Conservation (phyloP, 2,329 filamentous ascomycete species). For the Arthrobotrys conoides region DNA sequence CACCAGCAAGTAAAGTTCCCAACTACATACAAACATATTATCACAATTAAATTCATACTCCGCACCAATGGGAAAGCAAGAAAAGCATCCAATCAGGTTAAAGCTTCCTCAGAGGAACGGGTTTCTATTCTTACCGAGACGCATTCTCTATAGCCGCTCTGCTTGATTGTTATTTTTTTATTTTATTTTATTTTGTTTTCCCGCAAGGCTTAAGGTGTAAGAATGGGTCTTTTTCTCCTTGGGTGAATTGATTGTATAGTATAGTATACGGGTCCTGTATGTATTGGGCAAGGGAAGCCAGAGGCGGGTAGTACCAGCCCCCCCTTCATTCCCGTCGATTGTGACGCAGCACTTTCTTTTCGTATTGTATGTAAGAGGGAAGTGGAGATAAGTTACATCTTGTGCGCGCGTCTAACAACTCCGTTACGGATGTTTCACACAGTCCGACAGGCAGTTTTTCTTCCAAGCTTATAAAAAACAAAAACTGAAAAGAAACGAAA, state of each 20-base stretch:
- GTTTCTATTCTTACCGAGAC: slow-evolving; percentile 60
- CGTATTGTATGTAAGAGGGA: not conserved
- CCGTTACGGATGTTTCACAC: slow-evolving; percentile 57
- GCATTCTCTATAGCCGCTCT: slow-evolving; percentile 58
- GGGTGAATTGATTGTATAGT: no score
- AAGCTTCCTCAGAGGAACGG: slow-evolving; percentile 53
- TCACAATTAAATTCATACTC: slow-evolving; percentile 34
- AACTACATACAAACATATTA: no score
- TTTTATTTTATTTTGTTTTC: no score
- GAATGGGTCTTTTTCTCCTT: slow-evolving; percentile 27
- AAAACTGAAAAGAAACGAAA: not conserved
- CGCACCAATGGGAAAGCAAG: slow-evolving; percentile 8
- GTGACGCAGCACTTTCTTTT: slow-evolving; percentile 52
- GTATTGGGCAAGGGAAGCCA: slow-evolving; percentile 39
- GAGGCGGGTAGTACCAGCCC: slow-evolving; percentile 59
- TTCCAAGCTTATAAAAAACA: slow-evolving; percentile 10
- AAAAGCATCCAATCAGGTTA: slow-evolving; percentile 48
- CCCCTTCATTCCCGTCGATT: slow-evolving; percentile 49
- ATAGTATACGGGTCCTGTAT: no score
- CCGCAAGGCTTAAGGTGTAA: no score
- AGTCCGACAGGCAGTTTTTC: slow-evolving; percentile 22
- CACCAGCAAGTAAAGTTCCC: no score
- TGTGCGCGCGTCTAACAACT: slow-evolving; percentile 60
- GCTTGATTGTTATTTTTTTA: no score
- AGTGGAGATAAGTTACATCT: slow-evolving; percentile 58